Evolutionary conservation across 208 protist species (phyloP), one percentile per base, ranked within the genome.

Genomic region (Hexamita inflata): DNA sequence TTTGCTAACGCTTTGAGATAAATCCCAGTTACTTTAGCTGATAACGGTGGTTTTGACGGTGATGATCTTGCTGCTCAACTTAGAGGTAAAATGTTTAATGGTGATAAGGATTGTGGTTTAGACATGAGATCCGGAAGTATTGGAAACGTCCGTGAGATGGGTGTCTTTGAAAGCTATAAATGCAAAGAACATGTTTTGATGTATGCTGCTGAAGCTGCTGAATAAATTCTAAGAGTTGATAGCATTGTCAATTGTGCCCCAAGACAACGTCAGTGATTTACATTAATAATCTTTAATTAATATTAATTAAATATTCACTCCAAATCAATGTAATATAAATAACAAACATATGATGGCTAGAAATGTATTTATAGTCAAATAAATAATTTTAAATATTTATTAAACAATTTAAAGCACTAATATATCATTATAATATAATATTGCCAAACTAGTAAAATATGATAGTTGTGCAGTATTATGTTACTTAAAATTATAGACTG

Each of bases 161-260:
- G 94, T 41, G 92, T 99, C 76, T 94, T 89, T 49, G 96, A 99
- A 84, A 91, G 90, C 19, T 95, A 84, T 83, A 90, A 91, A 80
- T 91, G 95, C 15, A 99, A 99, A 85, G 87, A 82, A 74, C 93
- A 93, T 75, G 90, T 97, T 29, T 78, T 98, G 7, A 84, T 92
- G 24, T 94, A 92, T 74, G 92, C 94, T 26, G 77, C 91, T 13
- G 95, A 98, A 82, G 96, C 96, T 30, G 94, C 95, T 29, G 95
- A 98, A 82, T 96, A 98, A 92, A 98, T 99, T 81, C 84, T 99
- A 61, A 89, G 95, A 68, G 94, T 98, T 15, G 96, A 99, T 82
- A 87, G 96, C 66, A 94, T 99, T 64, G 86, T 98, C 53, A 88
- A 87, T 32, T 90, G 88, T 68, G 93, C 93, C 26, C 93, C 94